phyloP scores from a whole-genome alignment of 1,139 yeast genomes.

The Tardiomyces digboiensis region DNA sequence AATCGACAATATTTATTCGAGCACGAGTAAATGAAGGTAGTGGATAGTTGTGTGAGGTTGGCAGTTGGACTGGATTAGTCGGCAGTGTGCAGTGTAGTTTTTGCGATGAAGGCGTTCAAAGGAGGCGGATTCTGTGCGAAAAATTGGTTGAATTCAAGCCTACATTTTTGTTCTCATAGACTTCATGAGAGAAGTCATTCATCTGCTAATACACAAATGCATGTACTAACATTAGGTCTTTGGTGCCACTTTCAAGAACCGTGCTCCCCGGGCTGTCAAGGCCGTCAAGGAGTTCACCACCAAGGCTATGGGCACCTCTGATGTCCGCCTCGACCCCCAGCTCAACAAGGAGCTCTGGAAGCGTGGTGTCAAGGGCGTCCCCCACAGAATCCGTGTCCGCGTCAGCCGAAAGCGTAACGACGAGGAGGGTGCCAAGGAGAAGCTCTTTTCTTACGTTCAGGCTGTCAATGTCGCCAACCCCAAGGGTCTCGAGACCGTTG shows the following conservation, averaged over 20 bases:
- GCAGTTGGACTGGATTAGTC: too few relatives aligned
- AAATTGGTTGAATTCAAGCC: too few relatives aligned
- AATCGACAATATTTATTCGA: neutral
- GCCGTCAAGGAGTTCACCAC: constrained; percentile 98
- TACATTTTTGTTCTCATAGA: too few relatives aligned
- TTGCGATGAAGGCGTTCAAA: too few relatives aligned
- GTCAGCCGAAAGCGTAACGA: constrained; percentile 99
- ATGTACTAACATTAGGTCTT: constrained; percentile 48
- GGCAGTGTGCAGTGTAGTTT: too few relatives aligned
- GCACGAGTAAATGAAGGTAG: too few relatives aligned
- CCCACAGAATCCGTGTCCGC: constrained; percentile 97
- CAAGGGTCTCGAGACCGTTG: constrained; percentile 98
- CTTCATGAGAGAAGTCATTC: too few relatives aligned
- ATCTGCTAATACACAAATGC: too few relatives aligned
- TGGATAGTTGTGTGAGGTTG: too few relatives aligned
- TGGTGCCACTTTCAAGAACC: constrained; percentile 98
- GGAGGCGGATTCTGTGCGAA: too few relatives aligned
- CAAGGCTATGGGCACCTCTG: constrained; percentile 98
- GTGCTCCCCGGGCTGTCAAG: constrained; percentile 99
- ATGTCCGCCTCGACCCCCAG: constrained; percentile 98
- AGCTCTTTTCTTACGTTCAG: constrained; percentile 97
- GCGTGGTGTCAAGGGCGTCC: constrained; percentile 99
- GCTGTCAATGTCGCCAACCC: constrained; percentile 90
- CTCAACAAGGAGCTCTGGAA: constrained; percentile 99
- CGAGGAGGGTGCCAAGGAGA: constrained; percentile 99